phyloP scores from a whole-genome alignment of 495 filamentous ascomycete genomes.

The Aspergillus heteromorphus region DNA sequence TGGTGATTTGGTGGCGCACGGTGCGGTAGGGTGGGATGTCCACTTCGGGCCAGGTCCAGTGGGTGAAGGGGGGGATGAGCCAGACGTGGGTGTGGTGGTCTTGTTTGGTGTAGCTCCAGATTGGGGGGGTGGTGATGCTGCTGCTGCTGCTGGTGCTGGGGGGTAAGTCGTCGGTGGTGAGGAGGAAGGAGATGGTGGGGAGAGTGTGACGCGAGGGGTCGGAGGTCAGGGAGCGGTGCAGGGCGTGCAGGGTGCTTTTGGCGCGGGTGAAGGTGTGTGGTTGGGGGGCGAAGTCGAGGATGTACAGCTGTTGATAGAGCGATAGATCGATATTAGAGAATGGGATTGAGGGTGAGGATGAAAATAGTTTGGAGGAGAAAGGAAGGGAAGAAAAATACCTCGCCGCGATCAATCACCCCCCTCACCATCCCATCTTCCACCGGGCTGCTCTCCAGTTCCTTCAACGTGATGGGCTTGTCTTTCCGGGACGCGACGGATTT shows the following conservation, averaged over 20 bases:
- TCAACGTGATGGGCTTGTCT: slow-evolving; percentile 19
- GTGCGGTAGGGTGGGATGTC: slow-evolving; percentile 56
- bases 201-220: slow-evolving; percentile 42
- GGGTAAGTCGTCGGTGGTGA: slow-evolving; percentile 51
- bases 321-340: too few species aligned
- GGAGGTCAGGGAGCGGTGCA: slow-evolving; percentile 33
- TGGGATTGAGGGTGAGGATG: too few species aligned
- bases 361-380: neutral
- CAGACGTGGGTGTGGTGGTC: slow-evolving; percentile 47
- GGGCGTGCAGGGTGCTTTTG: slow-evolving; percentile 35
- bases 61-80: slow-evolving; percentile 76
- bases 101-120: slow-evolving; percentile 51
- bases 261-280: slow-evolving; percentile 31
- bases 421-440: slow-evolving; percentile 35
- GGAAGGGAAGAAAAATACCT: slow-evolving; percentile 26
- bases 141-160: too few species aligned
- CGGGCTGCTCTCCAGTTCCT: slow-evolving; percentile 27
- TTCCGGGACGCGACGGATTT: slow-evolving; percentile 24
- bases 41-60: slow-evolving; percentile 66
- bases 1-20: slow-evolving; percentile 12
- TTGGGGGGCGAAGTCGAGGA: slow-evolving; percentile 31
- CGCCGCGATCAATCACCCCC: slow-evolving; percentile 34
- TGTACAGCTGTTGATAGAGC: slow-evolving; percentile 42
- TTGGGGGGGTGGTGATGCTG: slow-evolving; percentile 23
- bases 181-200: slow-evolving; percentile 59